Base-by-base conservation (phyloP, 108 stramenopile species). In the Thalassiosira profunda region DNA sequence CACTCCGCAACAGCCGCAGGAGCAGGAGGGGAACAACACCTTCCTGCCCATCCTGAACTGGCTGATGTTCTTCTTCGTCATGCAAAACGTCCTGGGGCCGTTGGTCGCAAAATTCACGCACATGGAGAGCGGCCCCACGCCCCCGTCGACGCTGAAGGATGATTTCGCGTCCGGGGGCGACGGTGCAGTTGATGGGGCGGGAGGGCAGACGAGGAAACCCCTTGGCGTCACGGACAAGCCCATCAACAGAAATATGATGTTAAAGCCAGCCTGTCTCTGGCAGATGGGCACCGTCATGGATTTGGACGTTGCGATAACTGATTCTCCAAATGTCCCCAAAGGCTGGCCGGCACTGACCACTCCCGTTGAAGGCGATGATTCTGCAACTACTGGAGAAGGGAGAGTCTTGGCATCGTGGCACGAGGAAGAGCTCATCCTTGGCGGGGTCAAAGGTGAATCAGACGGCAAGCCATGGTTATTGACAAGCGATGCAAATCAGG, bases 221-320 rank as follows among this genome's bases (percentile, higher is more conserved):
- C 43, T 54, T 31, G 67, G 67, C 20, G 67, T 15, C 29, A 58
- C 12, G 10, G 21, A 67, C 4, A 42, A 67, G 20, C 15, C n/a
- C 12, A 37, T 54, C 5, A 37, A 25, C 20, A 57, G 14, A 29
- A 37, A 21, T 18, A 65, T 17, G 18, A 21, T 1, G 1, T 36
- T 29, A n/a, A 74, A 79, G 28, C 76, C 76, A 7, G 11, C 41
- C 11, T 75, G 73, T 42, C 67, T 80, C 0, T 80, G 79, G 79
- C 34, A 36, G 6, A 54, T 57, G 21, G 79, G 79, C n/a, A 76
- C 79, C 24, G 51, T 70, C 15, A 80, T 80, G 79, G 79, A 80
- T 48, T 53, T 79, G 20, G 73, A 74, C 43, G 67, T 80, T 0
- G 29, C 75, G 2, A 47, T 80, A 37, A 42, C 79, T 8, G 74